Evolutionary conservation across 2,329 filamentous ascomycete genomes (phyloP), one percentile per base, ranked within the genome.

Genomic region (Penicillium rolfsii): DNA sequence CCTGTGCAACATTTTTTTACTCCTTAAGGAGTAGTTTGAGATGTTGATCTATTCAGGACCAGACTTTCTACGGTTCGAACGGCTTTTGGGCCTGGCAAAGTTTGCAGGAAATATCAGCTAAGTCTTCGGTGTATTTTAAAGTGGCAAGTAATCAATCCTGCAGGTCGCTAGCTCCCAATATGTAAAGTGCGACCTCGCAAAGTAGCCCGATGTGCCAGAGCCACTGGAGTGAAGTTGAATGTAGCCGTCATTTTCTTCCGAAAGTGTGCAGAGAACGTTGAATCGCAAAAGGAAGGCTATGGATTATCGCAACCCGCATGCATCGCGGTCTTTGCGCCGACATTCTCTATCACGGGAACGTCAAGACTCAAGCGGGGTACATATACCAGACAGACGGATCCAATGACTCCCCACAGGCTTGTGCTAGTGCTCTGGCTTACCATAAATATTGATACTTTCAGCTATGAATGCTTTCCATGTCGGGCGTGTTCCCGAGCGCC

Each of bases 31-130:
- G 66, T 45, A 67, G 26, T 57, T 35, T 24, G 16, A 22, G 24
- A 28, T 64, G 67, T 55, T 67, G 66, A 69, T 68, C 67, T 36
- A 33, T 46, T 16, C 41, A 49, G 22, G 24, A 57, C 11, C n/a
- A 55, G 46, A 35, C 12, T 40, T 60, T 7, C 33, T 52, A 62
- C 67, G 67, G 67, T 56, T 69, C 69, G 55, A 56, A 70, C 65
- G 67, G 68, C 65, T 68, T 58, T 36, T 55, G 14, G 26, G 53
- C 30, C 9, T 12, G 38, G 30, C 54, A 60, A 60, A 60, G 24
- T 58, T 60, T 64, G 49, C 56, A 46, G 52, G 48, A 58, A 53
- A 35, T 45, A 50, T 22, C 26, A 60, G 61, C 61, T 55, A 65
- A 61, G 46, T 62, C 52, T 48, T 43, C 19, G 43, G 45, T 35